Base-by-base conservation (phyloP, 1,284 basidiomycete genomes). In the Cryptococcus floricola region DNA sequence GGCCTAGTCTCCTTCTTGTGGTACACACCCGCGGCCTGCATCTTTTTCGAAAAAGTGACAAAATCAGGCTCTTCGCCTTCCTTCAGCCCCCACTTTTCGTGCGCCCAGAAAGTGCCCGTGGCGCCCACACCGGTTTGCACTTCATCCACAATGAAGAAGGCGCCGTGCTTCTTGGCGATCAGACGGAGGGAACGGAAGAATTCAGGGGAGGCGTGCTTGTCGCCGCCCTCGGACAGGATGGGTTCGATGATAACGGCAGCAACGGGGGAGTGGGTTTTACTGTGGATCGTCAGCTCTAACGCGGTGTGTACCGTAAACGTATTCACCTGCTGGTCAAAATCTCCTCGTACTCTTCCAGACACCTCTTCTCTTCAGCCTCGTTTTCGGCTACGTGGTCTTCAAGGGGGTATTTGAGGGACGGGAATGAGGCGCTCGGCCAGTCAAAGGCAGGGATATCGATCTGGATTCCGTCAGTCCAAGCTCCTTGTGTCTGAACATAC, bases 231-330 rank as follows among this genome's bases (percentile, higher is more conserved):
- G n/a, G 79, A 79, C 53, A 80, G 78, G 59, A 83, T 78, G 13
- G 82, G 82, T 67, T 83, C 82, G 58, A 83, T 78, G 58, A 83
- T 81, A 43, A 83, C 70, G 0, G 81, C 82, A 1, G 82, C 82
- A 38, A 83, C 77, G 1, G 80, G 79, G 57, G 72, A 73, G 38
- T 67, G 70, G 47, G 67, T 61, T 68, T 78, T 79, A 64, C 75
- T 74, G 52, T 13, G 58, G 48, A 60, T 52, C 53, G 34, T 18
- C 23, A 53, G 34, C 31, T 25, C 25, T 31, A 34, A 27, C 14
- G 18, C 19, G 16, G 14, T 4, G 47, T 34, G 39, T 1, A 28
- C 27, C 34, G 13, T 45, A 45, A 45, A 16, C 1, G 25, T 25
- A n/a, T 64, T 57, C 39, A 70, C 68, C 71, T 63, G 47, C 67